Evolutionary conservation across 192 early-diverging fungal species (phyloP).

Genomic region (Entrophospora sp.): DNA sequence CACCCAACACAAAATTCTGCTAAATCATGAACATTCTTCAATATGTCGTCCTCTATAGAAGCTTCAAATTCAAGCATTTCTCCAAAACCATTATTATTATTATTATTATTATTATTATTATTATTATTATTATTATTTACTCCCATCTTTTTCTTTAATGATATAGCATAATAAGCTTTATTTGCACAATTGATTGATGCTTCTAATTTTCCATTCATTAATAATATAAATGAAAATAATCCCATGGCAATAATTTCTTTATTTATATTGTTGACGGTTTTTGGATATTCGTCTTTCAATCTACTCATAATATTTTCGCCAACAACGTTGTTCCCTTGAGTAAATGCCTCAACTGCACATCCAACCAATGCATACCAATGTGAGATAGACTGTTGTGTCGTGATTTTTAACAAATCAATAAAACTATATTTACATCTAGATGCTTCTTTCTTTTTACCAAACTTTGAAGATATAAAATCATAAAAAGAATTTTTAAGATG

Average conservation of each 20-base stretch:
- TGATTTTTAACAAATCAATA: neutral
- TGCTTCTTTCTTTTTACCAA: slow-evolving; percentile 4
- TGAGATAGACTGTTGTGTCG: neutral
- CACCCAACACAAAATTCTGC: slow-evolving; percentile 22
- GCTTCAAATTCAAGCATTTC: too few species aligned
- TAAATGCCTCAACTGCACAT: neutral
- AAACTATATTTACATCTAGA: neutral
- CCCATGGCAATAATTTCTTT: slow-evolving; percentile 17
- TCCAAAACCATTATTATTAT: neutral
- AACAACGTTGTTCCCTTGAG: neutral
- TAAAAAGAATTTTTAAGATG: slow-evolving; percentile 16
- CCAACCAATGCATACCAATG: slow-evolving; percentile 22
- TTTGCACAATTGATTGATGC: slow-evolving; percentile 10
- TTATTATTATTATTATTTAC: neutral
- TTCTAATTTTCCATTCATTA: slow-evolving; percentile 18
- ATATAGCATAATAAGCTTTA: neutral
- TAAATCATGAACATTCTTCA: slow-evolving; percentile 5
- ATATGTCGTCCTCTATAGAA: neutral
- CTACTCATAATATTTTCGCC: slow-evolving; percentile 6
- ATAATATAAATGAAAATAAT: slow-evolving; percentile 5
- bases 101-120: neutral
- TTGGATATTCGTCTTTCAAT: neutral
- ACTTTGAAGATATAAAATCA: slow-evolving; percentile 5
- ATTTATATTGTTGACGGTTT: neutral
- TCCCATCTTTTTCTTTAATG: neutral